Conservation (phyloP, 306 rosid genomes). For the Argentina anserina region DNA sequence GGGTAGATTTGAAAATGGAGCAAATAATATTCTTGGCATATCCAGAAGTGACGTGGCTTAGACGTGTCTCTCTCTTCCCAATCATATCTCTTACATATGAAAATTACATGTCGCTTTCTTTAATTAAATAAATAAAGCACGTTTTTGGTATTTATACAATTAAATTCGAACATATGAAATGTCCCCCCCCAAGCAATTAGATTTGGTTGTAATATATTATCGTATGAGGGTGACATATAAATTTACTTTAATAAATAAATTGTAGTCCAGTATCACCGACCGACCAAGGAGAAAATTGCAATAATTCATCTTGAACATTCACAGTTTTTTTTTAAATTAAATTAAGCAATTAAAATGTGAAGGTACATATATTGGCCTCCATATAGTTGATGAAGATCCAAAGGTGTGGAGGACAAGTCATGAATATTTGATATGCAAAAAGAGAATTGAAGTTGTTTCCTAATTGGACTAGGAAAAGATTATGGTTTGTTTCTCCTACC, state of each 20-base stretch:
- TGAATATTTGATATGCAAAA: too few relatives aligned
- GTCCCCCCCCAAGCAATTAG: neutral
- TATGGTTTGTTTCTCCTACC: too few relatives aligned
- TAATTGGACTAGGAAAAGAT: too few relatives aligned
- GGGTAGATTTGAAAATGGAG: neutral
- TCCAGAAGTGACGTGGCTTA: constrained; percentile 32
- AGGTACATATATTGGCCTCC: too few relatives aligned
- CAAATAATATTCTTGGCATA: constrained; percentile 9
- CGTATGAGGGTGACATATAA: neutral
- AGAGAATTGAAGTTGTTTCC: too few relatives aligned
- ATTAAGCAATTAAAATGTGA: too few relatives aligned
- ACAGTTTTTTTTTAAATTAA: too few relatives aligned
- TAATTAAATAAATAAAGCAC: neutral
- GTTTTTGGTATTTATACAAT: neutral
- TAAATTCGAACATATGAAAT: too few relatives aligned
- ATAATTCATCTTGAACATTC: too few relatives aligned
- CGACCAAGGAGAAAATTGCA: neutral
- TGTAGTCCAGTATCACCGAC: neutral
- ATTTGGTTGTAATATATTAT: neutral
- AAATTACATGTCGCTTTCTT: neutral
- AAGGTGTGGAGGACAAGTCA: too few relatives aligned
- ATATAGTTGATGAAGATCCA: too few relatives aligned
- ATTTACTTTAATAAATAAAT: too few relatives aligned
- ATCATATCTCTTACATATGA: neutral
- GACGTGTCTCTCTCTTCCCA: constrained; percentile 24